Base-by-base conservation (phyloP, 805 yeast species). In the Saccharomycopsis sp. region DNA sequence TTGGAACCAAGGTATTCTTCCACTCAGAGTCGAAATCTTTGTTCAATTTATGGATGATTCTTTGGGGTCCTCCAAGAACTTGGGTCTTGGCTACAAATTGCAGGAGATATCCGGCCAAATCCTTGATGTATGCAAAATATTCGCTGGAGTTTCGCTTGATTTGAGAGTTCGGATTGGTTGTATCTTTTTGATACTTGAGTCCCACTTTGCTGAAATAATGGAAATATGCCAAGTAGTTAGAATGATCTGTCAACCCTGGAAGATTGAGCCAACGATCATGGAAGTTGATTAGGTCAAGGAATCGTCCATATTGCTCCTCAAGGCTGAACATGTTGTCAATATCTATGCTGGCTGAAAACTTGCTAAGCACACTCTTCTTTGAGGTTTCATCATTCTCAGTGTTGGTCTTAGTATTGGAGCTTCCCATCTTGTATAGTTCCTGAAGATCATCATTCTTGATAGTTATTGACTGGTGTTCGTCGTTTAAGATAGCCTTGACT, bases 241-340 rank as follows among this genome's bases (percentile, higher is more conserved):
- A 70, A 0, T 71, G 62, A 20, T 68, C 66, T 47, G 67, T 67
- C 1, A 72, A 66, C 52, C 72, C 72, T 47, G 69, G 72, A 3
- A 82, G 71, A 56, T 80, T 77, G 44, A 84, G 67, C 82, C 85
- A 87, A 34, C 65, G 64, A 34, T 78, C 80, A 69, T 84, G 86
- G 53, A 77, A 73, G 2, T 67, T 67, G 2, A 74, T 67, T 56
- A 89, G 72, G 61, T 89, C 93, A 19, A 91, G 63, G 62, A 69
- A 81, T 61, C 78, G 78, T 0, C 97, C 97, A 66, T 77, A 79
- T 38, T 71, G 70, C 67, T 91, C 97, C 34, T 78, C 82, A 2
- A 79, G 76, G 0, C 82, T 73, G 67, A 87, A 90, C 3, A 81
- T 54, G 0, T 66, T 56, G 17, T 81, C 78, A 2, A 87, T 62